These are phyloP conservation scores for Epichloe gansuensis DNA, from an alignment of 2,329 filamentous ascomycete genomes.

Conservation along the genomic window DNA sequence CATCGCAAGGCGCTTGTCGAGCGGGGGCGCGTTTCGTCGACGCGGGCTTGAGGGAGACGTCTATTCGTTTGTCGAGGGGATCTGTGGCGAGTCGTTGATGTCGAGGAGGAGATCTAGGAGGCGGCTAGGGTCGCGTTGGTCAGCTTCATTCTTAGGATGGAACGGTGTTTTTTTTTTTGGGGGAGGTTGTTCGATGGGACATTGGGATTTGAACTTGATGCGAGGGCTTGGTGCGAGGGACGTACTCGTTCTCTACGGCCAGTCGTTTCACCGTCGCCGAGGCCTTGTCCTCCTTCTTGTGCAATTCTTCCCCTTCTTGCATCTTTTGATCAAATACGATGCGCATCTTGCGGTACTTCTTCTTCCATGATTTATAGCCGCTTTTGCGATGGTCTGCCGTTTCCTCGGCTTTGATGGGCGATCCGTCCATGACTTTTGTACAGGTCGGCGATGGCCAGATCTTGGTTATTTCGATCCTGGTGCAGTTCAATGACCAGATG, in stretches of 20 bases:
- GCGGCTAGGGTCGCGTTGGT: slow-evolving; percentile 45
- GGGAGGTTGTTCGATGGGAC: too few relatives aligned
- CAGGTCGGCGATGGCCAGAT: background rate
- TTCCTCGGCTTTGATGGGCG: slow-evolving; percentile 31
- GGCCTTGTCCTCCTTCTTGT: slow-evolving; percentile 70
- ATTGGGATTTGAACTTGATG: background rate
- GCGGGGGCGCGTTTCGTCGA: slow-evolving; percentile 21
- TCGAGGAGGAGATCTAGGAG: slow-evolving; percentile 81
- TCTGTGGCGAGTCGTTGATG: slow-evolving; percentile 72
- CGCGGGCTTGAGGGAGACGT: slow-evolving; percentile 44
- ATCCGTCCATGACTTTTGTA: slow-evolving; percentile 18
- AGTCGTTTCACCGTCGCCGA: slow-evolving; percentile 71
- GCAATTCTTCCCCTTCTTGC: slow-evolving; percentile 70
- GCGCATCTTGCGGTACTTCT: slow-evolving; percentile 93
- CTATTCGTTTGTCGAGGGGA: slow-evolving; percentile 62
- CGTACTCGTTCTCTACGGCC: slow-evolving; percentile 86
- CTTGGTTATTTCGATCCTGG: background rate
- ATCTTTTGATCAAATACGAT: slow-evolving; percentile 66
- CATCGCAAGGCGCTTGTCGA: slow-evolving; percentile 25
- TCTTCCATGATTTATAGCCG: slow-evolving; percentile 63
- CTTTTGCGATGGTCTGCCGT: slow-evolving; percentile 30
- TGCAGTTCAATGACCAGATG: background rate
- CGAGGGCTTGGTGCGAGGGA: slow-evolving; percentile 5
- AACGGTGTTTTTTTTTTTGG: too few relatives aligned
- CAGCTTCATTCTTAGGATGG: background rate